Evolutionary conservation across 1,284 basidiomycete genomes (phyloP).

Genomic region (Somion occarium): DNA sequence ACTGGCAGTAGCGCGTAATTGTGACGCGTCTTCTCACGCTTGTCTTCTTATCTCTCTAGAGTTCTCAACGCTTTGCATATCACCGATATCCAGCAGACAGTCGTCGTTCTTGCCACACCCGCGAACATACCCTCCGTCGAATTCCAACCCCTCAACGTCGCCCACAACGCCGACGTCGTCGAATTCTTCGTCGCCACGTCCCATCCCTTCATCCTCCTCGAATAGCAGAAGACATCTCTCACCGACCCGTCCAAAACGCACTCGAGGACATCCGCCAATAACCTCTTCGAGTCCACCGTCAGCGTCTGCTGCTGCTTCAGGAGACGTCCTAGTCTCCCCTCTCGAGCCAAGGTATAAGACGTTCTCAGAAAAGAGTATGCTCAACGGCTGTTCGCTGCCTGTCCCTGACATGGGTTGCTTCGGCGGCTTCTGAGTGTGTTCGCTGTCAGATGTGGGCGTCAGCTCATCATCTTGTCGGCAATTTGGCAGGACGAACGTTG

Average conservation of each 20-base stretch:
- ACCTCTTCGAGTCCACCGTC: constrained; percentile 1
- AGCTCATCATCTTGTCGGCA: background rate
- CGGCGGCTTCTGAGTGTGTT: constrained; percentile 28
- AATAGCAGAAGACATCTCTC: background rate
- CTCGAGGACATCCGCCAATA: background rate
- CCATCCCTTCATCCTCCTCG: constrained; percentile 10
- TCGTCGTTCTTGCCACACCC: constrained; percentile 10
- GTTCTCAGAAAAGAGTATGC: constrained; percentile 16
- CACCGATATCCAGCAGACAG: constrained; percentile 18
- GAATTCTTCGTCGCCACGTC: constrained; percentile 13
- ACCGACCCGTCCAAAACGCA: background rate
- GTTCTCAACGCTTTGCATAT: constrained; percentile 7
- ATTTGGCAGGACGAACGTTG: background rate
- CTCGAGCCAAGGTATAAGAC: constrained; percentile 21
- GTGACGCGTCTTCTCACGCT: constrained; percentile 3
- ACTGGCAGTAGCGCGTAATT: constrained; percentile 10
- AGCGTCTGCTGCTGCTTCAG: constrained; percentile 18
- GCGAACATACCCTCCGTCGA: constrained; percentile 2
- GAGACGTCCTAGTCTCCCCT: constrained; percentile 13
- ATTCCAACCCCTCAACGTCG: background rate
- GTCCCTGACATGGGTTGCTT: constrained; percentile 29
- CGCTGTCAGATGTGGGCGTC: background rate
- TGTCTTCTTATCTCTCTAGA: too few relatives aligned
- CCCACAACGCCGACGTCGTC: constrained; percentile 12
- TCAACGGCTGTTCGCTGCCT: constrained; percentile 19